A percentile compares a stretch with the other conserved stretches of the same genome.
phyloP scores from a whole-genome alignment of 1,139 yeast genomes.

The Suhomyces maxii region DNA sequence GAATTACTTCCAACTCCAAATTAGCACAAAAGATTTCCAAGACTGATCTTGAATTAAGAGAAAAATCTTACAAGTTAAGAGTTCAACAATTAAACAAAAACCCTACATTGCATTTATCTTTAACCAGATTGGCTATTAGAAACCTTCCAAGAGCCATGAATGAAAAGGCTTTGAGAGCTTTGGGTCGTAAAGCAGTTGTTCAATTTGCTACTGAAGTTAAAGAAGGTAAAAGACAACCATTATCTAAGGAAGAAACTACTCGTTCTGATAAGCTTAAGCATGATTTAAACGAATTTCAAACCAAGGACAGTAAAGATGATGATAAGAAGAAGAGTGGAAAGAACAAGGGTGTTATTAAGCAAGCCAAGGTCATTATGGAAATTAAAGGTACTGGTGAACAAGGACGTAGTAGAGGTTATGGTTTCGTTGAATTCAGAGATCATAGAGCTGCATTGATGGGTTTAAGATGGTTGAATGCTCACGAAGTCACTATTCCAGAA shows the following conservation, averaged over 20 bases:
- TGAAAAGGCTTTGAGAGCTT: slow-evolving; percentile 82
- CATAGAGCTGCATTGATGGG: slow-evolving; percentile 96
- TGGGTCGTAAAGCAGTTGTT: slow-evolving; percentile 93
- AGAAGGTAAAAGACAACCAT: slow-evolving; percentile 71
- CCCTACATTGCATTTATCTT: slow-evolving; percentile 84
- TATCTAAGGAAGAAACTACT: slow-evolving; percentile 83
- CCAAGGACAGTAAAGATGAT: slow-evolving; percentile 39
- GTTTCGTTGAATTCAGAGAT: slow-evolving; percentile 86
- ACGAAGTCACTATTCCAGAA: slow-evolving; percentile 73
- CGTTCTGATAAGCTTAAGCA: slow-evolving; percentile 72
- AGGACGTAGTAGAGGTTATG: slow-evolving; percentile 96
- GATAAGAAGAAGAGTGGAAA: slow-evolving; percentile 61
- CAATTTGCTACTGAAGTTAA: slow-evolving; percentile 93
- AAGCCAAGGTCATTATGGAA: slow-evolving; percentile 90
- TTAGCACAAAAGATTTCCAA: slow-evolving; percentile 68
- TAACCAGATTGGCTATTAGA: slow-evolving; percentile 92
- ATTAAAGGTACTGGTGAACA: slow-evolving; percentile 82
- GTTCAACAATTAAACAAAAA: slow-evolving; percentile 88
- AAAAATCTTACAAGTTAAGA: slow-evolving; percentile 81
- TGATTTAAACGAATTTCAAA: slow-evolving; percentile 33
- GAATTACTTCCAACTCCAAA: slow-evolving; percentile 78
- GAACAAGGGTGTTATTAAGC: slow-evolving; percentile 86
- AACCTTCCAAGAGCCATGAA: slow-evolving; percentile 92
- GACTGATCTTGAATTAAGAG: slow-evolving; percentile 83
- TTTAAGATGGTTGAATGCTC: slow-evolving; percentile 94